Evolutionary conservation across 139 green algal genomes (phyloP), one percentile per base, ranked within the genome.

Genomic region (Chlamydomonas schloesseri): DNA sequence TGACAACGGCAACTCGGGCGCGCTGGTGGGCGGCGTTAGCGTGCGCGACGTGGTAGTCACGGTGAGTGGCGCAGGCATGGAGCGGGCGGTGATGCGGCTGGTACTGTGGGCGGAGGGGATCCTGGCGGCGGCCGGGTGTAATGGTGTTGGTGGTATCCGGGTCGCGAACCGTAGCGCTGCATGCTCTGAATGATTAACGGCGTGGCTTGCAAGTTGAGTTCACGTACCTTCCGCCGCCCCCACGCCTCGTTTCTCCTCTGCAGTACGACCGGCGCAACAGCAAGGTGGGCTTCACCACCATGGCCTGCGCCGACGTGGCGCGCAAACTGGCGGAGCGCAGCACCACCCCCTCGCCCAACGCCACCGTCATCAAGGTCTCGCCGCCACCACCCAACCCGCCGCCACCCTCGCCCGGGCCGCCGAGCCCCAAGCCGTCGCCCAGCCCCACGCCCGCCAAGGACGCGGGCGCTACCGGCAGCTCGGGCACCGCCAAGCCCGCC

Each of bases 11-110:
- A 34, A 72, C 10, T 50, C 84, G 42, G 97, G 97, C 24, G 96
- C 94, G 5, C 90, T 99, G 14, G 88, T 99, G 15, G 97, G 97
- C 23, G 97, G 94, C 78, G 96, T 98, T 62, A 93, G 92, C 5
- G 94, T 97, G 72, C 93, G 96, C 21, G 94, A 98, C 75, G 90
- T 96, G 6, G 71, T 98, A 11, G 93, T 98, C 36, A 92, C 94
- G 87, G 93, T 95, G 73, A 67, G 87, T n/a, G n/a, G n/a, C n/a
- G n/a, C n/a, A n/a, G n/a, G n/a, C n/a, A n/a, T n/a, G n/a, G n/a
- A n/a, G n/a, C n/a, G n/a, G n/a, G n/a, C n/a, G n/a, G n/a, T n/a
- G n/a, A n/a, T n/a, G n/a, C n/a, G n/a, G n/a, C n/a, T 24, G 28
- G 50, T 73, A 17, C 68, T n/a, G 24, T n/a, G n/a, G n/a, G n/a